Evolutionary conservation across 352 stramenopile genomes (phyloP).

Genomic region (Globisporangium okanoganense): DNA sequence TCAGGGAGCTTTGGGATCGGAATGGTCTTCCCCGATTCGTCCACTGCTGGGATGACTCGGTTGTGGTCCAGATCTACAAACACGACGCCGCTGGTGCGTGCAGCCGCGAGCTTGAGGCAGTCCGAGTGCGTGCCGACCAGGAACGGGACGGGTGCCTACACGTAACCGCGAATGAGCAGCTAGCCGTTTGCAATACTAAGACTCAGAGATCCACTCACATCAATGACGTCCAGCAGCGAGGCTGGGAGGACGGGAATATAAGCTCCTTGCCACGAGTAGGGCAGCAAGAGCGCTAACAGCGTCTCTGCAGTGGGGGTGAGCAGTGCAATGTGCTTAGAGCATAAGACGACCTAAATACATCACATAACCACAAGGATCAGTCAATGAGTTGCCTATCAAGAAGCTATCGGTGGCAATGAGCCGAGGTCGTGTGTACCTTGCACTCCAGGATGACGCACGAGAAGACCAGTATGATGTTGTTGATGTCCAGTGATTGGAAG

Average conservation of each 20-base stretch:
- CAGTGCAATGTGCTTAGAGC: slow-evolving; percentile 86
- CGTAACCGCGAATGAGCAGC: not conserved
- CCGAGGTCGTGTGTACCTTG: slow-evolving; percentile 40
- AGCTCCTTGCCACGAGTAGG: slow-evolving; percentile 93
- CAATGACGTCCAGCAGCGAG: slow-evolving; percentile 91
- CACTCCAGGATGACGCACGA: slow-evolving; percentile 88
- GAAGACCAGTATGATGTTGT: slow-evolving; percentile 91
- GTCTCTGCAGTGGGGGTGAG: slow-evolving; percentile 91
- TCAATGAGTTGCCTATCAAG: not conserved
- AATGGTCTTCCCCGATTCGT: slow-evolving; percentile 56
- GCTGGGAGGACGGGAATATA: slow-evolving; percentile 93
- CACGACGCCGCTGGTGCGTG: slow-evolving; percentile 79
- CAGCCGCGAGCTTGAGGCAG: slow-evolving; percentile 57
- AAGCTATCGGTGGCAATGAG: no score
- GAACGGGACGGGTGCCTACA: slow-evolving; percentile 91
- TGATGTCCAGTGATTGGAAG: slow-evolving; percentile 90
- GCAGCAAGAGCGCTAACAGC: slow-evolving; percentile 89
- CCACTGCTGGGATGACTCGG: slow-evolving; percentile 68
- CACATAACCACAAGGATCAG: not conserved
- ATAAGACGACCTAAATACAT: slow-evolving; percentile 80
- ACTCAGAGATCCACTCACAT: slow-evolving; percentile 43
- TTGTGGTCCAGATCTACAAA: slow-evolving; percentile 96
- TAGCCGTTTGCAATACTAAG: not conserved
- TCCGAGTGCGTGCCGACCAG: slow-evolving; percentile 89
- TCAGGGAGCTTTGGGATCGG: slow-evolving; percentile 73